These are phyloP conservation scores for Flaveria linearis DNA, from an alignment of 129 eudicot genomes.

Conservation along the genomic window DNA sequence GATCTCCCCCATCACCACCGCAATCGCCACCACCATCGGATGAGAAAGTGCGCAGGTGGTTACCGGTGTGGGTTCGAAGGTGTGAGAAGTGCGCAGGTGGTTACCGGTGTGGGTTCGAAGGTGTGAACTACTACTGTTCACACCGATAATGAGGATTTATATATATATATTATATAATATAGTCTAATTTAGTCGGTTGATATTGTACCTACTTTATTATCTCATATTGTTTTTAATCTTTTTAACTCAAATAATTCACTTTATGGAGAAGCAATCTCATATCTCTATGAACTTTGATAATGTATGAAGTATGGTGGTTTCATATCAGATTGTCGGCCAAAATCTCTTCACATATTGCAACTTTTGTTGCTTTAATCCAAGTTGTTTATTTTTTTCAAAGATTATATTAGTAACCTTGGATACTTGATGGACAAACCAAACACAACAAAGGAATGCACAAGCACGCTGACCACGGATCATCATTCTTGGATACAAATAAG, in stretches of 20 bases:
- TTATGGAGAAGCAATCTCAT: conserved; percentile 87
- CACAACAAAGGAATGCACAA: conserved; percentile 38
- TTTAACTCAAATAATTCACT: conserved; percentile 42
- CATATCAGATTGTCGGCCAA: conserved; percentile 11
- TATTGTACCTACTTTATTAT: conserved; percentile 3
- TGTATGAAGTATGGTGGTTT: conserved; percentile 43
- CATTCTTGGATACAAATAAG: conserved; percentile 32
- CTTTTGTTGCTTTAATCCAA: conserved; percentile 24
- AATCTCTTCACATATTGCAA: conserved; percentile 1
- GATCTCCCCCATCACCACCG: too few species aligned
- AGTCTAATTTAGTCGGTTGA: neutral
- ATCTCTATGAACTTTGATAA: conserved; percentile 80
- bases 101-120: too few species aligned
- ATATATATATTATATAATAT: too few species aligned
- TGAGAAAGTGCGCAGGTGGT: too few species aligned
- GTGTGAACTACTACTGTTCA: too few species aligned
- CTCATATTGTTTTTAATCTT: conserved; percentile 20
- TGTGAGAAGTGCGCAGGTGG: too few species aligned
- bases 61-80: too few species aligned
- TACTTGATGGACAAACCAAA: conserved; percentile 50
- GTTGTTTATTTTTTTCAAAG: conserved; percentile 40
- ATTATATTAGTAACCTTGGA: conserved; percentile 78
- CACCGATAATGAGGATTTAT: too few species aligned
- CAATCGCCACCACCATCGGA: too few species aligned
- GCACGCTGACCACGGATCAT: conserved; percentile 35